Base-by-base conservation (phyloP, 1,284 basidiomycete species). In the Tilletia caries region DNA sequence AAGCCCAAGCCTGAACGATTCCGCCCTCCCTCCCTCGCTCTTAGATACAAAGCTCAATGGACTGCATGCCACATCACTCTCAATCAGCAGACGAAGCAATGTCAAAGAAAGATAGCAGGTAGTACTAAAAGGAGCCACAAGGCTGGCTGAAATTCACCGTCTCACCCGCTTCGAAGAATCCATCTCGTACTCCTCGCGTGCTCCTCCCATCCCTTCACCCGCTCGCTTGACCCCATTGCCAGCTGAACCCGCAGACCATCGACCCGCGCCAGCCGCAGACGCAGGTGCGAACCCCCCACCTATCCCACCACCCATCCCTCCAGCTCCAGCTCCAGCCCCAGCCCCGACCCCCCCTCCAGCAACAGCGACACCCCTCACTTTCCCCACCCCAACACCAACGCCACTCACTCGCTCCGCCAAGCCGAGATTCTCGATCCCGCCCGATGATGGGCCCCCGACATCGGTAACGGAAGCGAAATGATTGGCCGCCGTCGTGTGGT, bases 371-470 rank as follows among this genome's bases (percentile, higher is more conserved):
- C 58, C 58, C 20, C 58, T 33, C 32, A 62, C 58, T 37, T 34
- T 62, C 10, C 58, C 58, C 3, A 62, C 29, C 6, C 58, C 58
- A 62, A 37, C 20, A 3, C 58, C 58, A 12, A 62, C 58, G 8
- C 58, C 58, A 37, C 58, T 62, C 29, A 62, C 33, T 20, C 58
- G 58, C 58, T 62, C 58, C 32, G 58, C 33, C 58, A 62, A 37
- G 10, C 58, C 58, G 12, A 37, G 20, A 33, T 37, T 37, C n/a
- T 62, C 58, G 10, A 62, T 20, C 13, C 58, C 58, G 32, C 27
- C 29, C 58, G 58, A 41, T 41, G 37, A 10, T 15, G 37, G 15
- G 37, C 15, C 15, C 15, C 37, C 37, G 37, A 41, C 37, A 10
- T 41, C 37, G 37, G 37, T 41, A 41, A 15, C 37, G 15, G 37